phyloP scores from a whole-genome alignment of 805 yeast genomes.

The Komagataella populi region DNA sequence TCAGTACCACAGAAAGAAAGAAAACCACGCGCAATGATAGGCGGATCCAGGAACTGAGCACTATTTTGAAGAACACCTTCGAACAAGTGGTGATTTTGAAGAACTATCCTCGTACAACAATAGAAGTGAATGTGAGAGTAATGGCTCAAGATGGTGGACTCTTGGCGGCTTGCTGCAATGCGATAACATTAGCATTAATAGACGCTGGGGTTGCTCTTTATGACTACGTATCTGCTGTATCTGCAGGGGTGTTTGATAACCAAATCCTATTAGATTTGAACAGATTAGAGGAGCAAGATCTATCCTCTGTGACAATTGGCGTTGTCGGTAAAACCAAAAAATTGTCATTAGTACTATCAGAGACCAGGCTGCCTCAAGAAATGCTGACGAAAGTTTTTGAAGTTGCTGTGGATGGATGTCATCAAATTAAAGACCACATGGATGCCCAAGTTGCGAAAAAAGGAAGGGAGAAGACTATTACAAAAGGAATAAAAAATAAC shows the following conservation, averaged over 20 bases:
- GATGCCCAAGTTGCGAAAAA: slow-evolving; percentile 70
- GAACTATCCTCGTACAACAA: slow-evolving; percentile 71
- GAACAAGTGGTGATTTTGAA: slow-evolving; percentile 61
- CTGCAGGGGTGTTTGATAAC: slow-evolving; percentile 69
- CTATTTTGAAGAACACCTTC: slow-evolving; percentile 56
- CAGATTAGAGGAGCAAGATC: slow-evolving; percentile 69
- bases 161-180: slow-evolving; percentile 66
- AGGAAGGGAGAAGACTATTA: slow-evolving; percentile 22
- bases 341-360: slow-evolving; percentile 62
- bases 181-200: slow-evolving; percentile 76
- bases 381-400: slow-evolving; percentile 62
- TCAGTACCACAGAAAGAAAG: slow-evolving; percentile 65
- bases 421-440: slow-evolving; percentile 71
- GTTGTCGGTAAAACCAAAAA: slow-evolving; percentile 75
- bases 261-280: slow-evolving; percentile 66
- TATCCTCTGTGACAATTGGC: slow-evolving; percentile 73
- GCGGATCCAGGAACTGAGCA: slow-evolving; percentile 52
- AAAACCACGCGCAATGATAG: slow-evolving; percentile 58
- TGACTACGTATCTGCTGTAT: slow-evolving; percentile 73
- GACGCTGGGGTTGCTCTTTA: slow-evolving; percentile 95
- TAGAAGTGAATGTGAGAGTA: slow-evolving; percentile 64
- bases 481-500: not conserved
- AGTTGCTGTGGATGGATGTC: slow-evolving; percentile 80
- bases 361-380: slow-evolving; percentile 78
- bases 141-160: slow-evolving; percentile 87